Evolutionary conservation across 2,329 filamentous ascomycete species (phyloP).

Genomic region (Sporothrix pallida): DNA sequence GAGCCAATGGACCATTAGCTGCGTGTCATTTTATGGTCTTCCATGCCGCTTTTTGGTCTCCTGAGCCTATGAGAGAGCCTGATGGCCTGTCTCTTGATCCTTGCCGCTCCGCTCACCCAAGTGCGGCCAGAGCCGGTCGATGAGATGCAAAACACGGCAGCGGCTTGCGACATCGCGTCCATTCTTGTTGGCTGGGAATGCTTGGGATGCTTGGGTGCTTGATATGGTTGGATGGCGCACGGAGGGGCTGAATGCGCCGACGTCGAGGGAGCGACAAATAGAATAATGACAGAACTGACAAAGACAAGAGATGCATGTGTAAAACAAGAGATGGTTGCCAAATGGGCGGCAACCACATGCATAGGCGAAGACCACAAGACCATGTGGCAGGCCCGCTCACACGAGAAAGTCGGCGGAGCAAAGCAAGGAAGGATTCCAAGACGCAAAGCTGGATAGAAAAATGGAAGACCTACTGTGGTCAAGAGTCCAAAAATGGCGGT

Average conservation of each 20-base stretch:
- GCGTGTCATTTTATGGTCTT: conserved; percentile 6
- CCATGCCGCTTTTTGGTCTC: neutral
- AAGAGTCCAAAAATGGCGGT: conserved; percentile 17
- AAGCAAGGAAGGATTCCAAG: neutral
- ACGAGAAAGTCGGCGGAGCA: neutral
- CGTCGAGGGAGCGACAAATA: neutral
- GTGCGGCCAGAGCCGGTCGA: conserved; percentile 27
- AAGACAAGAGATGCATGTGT: neutral
- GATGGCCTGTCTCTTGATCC: neutral
- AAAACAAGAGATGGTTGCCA: conserved; percentile 8
- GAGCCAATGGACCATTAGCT: neutral
- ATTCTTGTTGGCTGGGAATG: neutral
- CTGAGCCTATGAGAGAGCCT: neutral
- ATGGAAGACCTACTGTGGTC: neutral
- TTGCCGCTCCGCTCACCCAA: conserved; percentile 4
- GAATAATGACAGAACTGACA: neutral
- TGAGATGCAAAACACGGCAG: conserved; percentile 27
- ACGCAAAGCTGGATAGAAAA: neutral
- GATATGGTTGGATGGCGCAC: neutral
- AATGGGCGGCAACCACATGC: neutral
- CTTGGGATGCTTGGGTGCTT: neutral
- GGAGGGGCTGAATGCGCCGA: neutral
- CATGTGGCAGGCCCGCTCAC: conserved; percentile 22
- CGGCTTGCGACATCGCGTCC: conserved; percentile 29
- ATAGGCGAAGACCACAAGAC: conserved; percentile 22